These are phyloP conservation scores for Cajanus cajan DNA, from an alignment of 306 rosid species.

Conservation along the genomic window DNA sequence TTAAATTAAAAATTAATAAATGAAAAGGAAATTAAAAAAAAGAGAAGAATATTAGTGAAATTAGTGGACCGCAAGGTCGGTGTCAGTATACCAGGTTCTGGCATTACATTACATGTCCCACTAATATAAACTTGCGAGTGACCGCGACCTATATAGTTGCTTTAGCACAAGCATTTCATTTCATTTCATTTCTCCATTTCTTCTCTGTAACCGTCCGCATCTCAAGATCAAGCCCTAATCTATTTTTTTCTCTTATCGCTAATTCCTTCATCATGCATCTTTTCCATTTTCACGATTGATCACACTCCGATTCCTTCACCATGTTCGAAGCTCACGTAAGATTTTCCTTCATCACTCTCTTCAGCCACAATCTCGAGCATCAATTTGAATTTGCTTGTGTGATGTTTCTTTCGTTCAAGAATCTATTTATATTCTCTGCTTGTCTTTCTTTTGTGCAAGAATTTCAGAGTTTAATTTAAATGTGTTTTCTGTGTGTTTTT, in stretches of 20 bases:
- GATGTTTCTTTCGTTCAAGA: neutral
- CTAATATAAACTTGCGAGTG: slow-evolving; percentile 15
- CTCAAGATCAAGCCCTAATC: slow-evolving; percentile 39
- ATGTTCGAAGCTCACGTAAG: slow-evolving; percentile 98
- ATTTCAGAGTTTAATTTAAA: neutral
- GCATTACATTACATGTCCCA: slow-evolving; percentile 26
- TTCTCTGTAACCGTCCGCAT: slow-evolving; percentile 20
- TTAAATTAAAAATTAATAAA: neutral
- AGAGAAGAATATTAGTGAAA: neutral
- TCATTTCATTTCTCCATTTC: neutral
- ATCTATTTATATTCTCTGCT: neutral
- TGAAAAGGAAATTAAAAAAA: neutral
- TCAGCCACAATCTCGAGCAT: neutral
- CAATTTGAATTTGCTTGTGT: neutral
- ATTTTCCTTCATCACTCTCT: neutral
- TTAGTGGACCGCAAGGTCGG: slow-evolving; percentile 5
- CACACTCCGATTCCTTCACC: slow-evolving; percentile 46
- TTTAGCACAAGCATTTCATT: neutral
- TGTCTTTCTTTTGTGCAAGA: neutral
- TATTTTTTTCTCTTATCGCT: slow-evolving; percentile 11
- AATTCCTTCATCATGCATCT: slow-evolving; percentile 26
- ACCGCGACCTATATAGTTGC: slow-evolving; percentile 37
- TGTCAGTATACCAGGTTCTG: slow-evolving; percentile 29
- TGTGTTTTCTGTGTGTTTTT: neutral
- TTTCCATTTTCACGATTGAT: slow-evolving; percentile 24